Evolutionary conservation across 179 eudicot species (phyloP).

Genomic region (Carnegiea gigantea): DNA sequence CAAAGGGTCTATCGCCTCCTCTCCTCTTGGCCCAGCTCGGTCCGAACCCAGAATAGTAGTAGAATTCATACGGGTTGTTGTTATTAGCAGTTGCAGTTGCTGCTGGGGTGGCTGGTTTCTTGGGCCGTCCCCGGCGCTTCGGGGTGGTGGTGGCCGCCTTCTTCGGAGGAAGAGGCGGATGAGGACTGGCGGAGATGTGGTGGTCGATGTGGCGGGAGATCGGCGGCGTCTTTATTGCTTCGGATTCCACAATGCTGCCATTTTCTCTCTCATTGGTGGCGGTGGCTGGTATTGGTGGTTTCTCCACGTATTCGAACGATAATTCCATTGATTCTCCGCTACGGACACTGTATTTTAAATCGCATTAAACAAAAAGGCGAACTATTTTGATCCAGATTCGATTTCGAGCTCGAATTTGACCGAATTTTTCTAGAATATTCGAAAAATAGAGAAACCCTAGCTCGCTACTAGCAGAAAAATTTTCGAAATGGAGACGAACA

Average conservation of each 20-base stretch:
- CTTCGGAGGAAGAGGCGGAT: neutral
- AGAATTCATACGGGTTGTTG: slow-evolving; percentile 45
- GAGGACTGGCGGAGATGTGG: slow-evolving; percentile 1
- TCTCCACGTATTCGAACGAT: slow-evolving; percentile 25
- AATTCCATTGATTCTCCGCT: slow-evolving; percentile 40
- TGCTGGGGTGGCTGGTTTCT: slow-evolving; percentile 15
- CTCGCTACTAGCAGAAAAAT: slow-evolving; percentile 10
- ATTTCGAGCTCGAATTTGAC: slow-evolving; percentile 21
- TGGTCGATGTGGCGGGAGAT: neutral
- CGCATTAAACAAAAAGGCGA: neutral
- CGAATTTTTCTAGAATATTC: neutral
- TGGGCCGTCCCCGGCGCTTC: slow-evolving; percentile 43
- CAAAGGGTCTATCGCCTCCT: slow-evolving; percentile 25
- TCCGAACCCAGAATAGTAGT: slow-evolving; percentile 81
- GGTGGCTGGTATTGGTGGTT: neutral
- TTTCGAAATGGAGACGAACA: neutral
- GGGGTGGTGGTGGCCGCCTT: slow-evolving; percentile 22
- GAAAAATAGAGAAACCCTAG: slow-evolving; percentile 12
- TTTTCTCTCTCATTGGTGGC: slow-evolving; percentile 9
- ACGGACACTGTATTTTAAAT: neutral
- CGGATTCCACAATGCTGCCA: slow-evolving; percentile 16
- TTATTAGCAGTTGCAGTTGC: neutral
- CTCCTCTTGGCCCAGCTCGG: slow-evolving; percentile 67
- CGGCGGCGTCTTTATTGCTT: slow-evolving; percentile 30
- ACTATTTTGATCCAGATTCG: neutral